Base-by-base conservation (phyloP, 192 early-diverging fungal species). In the Podila verticillata region DNA sequence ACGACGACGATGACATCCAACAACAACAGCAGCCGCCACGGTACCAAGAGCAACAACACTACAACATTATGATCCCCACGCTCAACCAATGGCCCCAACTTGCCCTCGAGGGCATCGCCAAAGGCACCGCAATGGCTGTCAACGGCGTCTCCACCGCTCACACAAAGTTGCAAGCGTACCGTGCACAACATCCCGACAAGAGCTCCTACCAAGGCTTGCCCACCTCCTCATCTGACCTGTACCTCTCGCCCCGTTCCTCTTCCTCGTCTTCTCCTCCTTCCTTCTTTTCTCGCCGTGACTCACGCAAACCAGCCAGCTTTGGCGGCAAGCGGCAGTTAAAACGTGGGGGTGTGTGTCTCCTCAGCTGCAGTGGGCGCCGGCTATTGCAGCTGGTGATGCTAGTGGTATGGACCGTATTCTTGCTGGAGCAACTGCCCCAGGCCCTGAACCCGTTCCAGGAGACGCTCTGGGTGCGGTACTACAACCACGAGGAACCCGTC, bases 401-500 rank as follows among this genome's bases (percentile, higher is more conserved):
- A 0, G 7, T 60, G 30, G 7, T 61, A 1, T 29, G 36, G 9
- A 5, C 28, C 5, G 12, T 67, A 12, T 12, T 28, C 7, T 8
- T 39, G 4, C 35, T 60, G 9, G 6, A 31, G 7, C 51, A 28
- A 15, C 48, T 57, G 26, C 59, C 30, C 30, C 10, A 6, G 32
- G 26, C 31, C 2, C 10, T 74, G n/a, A 54, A 68, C 24, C 65
- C 73, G n/a, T 44, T 67, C 36, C 58, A 68, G 24, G 34, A 74
- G 24, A 65, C 49, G 7, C 48, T 68, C 1, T 74, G 73, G 73
- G 34, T 74, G 22, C 65, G 60, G 24, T 74, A 68, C n/a, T 68
- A 36, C 26, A 44, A 61, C 7, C 73, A 75, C 24, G 73, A 61
- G 28, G 73, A 75, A 13, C 29, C 66, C 6, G 48, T 68, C 48